Evolutionary conservation across 306 rosid genomes (phyloP).

Genomic region (Argentina anserina): DNA sequence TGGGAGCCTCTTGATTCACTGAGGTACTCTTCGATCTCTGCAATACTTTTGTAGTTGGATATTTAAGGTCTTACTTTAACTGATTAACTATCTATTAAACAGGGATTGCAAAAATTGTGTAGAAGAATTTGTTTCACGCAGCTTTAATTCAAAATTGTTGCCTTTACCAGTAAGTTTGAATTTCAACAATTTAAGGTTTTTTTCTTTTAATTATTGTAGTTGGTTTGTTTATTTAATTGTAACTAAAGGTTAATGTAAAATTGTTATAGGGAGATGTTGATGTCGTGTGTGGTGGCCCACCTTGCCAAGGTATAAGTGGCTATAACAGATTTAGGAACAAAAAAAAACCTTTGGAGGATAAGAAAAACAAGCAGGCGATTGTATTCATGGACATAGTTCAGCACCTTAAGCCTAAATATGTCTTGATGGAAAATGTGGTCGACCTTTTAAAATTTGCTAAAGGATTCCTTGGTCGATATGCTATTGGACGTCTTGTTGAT

Average conservation of each 20-base stretch:
- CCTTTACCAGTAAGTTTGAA: constrained; percentile 63
- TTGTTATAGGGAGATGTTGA: constrained; percentile 63
- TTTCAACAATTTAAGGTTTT: background rate
- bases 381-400: constrained; percentile 66
- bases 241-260: background rate
- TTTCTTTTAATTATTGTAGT: background rate
- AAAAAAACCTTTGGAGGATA: constrained; percentile 48
- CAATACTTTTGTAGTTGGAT: background rate
- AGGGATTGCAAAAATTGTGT: constrained; percentile 54
- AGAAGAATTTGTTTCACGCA: constrained; percentile 43
- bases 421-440: constrained; percentile 82
- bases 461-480: constrained; percentile 76
- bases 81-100: constrained; percentile 7
- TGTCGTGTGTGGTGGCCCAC: constrained; percentile 88
- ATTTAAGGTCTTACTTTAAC: background rate
- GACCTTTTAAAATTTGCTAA: constrained; percentile 62
- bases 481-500: constrained; percentile 64
- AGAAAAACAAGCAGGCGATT: constrained; percentile 51
- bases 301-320: constrained; percentile 87
- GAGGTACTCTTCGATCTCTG: constrained; percentile 30
- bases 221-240: background rate
- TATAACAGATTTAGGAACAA: constrained; percentile 63
- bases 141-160: constrained; percentile 42
- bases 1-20: constrained; percentile 79
- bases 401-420: constrained; percentile 54